These are phyloP conservation scores for Larix kaempferi DNA, from an alignment of 75 land plant genomes.

Conservation along the genomic window DNA sequence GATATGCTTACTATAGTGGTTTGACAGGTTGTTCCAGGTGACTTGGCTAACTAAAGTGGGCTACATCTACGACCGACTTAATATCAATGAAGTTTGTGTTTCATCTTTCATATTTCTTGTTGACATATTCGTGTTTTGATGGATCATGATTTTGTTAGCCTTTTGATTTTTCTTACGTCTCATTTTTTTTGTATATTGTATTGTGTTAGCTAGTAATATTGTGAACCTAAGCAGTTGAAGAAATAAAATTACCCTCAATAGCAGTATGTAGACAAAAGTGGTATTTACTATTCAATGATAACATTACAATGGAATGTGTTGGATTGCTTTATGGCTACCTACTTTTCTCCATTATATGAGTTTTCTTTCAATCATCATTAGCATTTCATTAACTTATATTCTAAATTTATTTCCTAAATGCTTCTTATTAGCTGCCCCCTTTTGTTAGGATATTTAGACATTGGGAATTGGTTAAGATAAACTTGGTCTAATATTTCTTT, in stretches of 20 bases:
- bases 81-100: constrained; percentile 61
- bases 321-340: background rate
- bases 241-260: background rate
- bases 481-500: too few relatives aligned
- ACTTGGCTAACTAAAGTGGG: constrained; percentile 70
- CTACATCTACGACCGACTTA: constrained; percentile 65
- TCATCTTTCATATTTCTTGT: constrained; percentile 9
- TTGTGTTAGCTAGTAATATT: background rate
- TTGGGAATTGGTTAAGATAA: too few relatives aligned
- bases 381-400: too few relatives aligned
- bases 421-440: too few relatives aligned
- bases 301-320: background rate
- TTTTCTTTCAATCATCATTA: too few relatives aligned
- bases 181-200: too few relatives aligned
- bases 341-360: background rate
- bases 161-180: background rate
- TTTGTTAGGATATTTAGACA: too few relatives aligned
- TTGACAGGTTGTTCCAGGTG: constrained; percentile 77
- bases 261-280: background rate
- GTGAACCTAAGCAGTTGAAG: background rate
- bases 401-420: too few relatives aligned
- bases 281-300: background rate
- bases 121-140: background rate
- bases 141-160: background rate
- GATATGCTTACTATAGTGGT: too few relatives aligned